Evolutionary conservation across 768 basidiomycete genomes (phyloP).

Genomic region (Tulasnella sp.): DNA sequence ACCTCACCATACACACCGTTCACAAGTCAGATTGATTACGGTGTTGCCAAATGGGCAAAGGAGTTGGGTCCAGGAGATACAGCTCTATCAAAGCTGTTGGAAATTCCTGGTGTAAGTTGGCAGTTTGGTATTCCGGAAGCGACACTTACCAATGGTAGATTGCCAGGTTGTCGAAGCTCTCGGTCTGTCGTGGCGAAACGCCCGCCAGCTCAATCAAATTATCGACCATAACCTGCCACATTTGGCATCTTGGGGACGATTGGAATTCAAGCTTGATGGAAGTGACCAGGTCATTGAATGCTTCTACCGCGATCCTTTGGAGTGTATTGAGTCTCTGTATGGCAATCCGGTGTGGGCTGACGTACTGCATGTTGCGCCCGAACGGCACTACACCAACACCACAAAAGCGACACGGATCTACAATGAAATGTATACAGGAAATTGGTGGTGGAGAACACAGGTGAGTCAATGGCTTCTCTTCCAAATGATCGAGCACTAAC

Average conservation of each 20-base stretch:
- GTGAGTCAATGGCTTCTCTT: slow-evolving; percentile 35
- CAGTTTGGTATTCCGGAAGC: too few species aligned
- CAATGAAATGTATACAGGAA: slow-evolving; percentile 47
- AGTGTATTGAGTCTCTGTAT: slow-evolving; percentile 42
- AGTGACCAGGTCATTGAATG: not conserved
- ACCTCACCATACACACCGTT: not conserved
- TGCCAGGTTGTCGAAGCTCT: not conserved
- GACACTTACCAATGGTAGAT: not conserved
- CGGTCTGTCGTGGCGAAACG: not conserved
- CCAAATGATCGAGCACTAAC: too few species aligned
- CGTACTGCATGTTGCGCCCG: slow-evolving; percentile 43
- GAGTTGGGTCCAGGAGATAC: not conserved
- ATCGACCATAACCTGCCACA: not conserved
- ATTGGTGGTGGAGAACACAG: slow-evolving; percentile 49
- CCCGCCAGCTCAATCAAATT: not conserved
- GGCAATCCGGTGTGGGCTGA: slow-evolving; percentile 42
- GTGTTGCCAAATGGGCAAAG: not conserved
- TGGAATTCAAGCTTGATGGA: not conserved
- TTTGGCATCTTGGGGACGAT: not conserved
- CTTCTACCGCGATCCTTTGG: slow-evolving; percentile 40
- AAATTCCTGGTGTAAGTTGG: not conserved
- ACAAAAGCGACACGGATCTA: slow-evolving; percentile 39
- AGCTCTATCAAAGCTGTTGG: not conserved
- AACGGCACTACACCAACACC: slow-evolving; percentile 40
- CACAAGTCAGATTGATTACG: not conserved